phyloP scores from a whole-genome alignment of 495 filamentous ascomycete species.

The Chaetomium cochliodes region DNA sequence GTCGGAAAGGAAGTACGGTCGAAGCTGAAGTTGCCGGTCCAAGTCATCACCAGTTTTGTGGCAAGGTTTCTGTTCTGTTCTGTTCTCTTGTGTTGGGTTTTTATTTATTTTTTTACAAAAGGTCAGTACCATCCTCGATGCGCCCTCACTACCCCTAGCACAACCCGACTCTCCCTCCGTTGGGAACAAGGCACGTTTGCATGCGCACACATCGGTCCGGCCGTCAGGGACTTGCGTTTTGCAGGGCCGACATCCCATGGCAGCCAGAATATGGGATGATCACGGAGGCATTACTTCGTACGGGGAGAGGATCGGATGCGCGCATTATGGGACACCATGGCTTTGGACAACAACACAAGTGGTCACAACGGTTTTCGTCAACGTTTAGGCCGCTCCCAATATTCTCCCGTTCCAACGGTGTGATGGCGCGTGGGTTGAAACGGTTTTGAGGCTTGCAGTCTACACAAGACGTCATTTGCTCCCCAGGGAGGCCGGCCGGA shows the following conservation, averaged over 20 bases:
- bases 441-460: not conserved
- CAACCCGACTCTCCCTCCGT: not conserved
- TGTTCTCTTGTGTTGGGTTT: too few relatives aligned
- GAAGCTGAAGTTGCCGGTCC: constrained; percentile 22
- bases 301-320: not conserved
- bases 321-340: constrained; percentile 9
- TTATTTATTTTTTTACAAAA: constrained; percentile 19
- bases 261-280: not conserved
- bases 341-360: not conserved
- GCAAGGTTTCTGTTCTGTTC: not conserved
- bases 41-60: constrained; percentile 6
- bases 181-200: constrained; percentile 16
- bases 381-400: not conserved
- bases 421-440: not conserved
- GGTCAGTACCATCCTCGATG: constrained; percentile 23
- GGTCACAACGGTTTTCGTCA: not conserved
- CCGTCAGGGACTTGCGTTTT: not conserved
- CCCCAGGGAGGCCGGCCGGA: not conserved
- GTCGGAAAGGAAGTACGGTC: constrained; percentile 13
- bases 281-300: not conserved
- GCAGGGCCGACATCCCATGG: not conserved
- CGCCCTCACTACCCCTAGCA: not conserved
- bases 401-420: not conserved
- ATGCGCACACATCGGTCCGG: constrained; percentile 6
- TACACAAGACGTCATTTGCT: not conserved